Evolutionary conservation across 2,329 filamentous ascomycete genomes (phyloP), one percentile per base, ranked within the genome.

Genomic region (Grosmannia clavigera): DNA sequence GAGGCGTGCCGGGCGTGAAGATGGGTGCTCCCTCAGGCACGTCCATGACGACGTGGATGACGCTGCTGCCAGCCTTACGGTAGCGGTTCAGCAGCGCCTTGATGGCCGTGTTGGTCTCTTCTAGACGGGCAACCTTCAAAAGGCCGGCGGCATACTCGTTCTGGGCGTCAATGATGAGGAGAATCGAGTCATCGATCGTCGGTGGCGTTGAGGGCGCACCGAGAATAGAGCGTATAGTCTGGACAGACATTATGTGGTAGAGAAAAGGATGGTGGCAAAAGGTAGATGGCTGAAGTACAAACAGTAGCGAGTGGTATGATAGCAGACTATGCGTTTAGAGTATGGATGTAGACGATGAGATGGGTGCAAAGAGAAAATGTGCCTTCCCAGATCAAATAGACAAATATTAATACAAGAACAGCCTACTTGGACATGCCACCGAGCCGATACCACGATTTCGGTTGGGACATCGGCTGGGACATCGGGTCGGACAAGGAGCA

Each of bases 91-190:
- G 55, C 27, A 63, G 51, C 2, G 10, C 4, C 51, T 58, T 59
- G 59, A 63, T 61, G 33, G 43, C 59, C 27, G 14, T 35, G 27
- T 57, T 54, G 3, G 61, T 57, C 54, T 61, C 59, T 29, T 48
- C n/a, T 2, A 50, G 19, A 19, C 31, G 50, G 40, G 51, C 54
- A 2, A 57, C 55, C 50, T 58, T 57, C 3, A 63, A 35, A 6
- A 61, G 59, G 2, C 61, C 61, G 2, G 27, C 25, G 50, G 59
- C 59, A 46, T 51, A 57, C 48, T 62, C 61, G 19, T 55, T 52
- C 57, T 63, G 61, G 29, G 59, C 54, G 22, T 63, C 61, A 5
- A 63, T 56, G 35, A 63, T 57, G 58, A 50, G 31, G 3, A 63
- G 58, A n/a, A 61, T 51, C 0, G 59, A 61, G 43, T 63, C 61